Conservation (phyloP, 2,329 filamentous ascomycete species). For the Spiromastix sp. region DNA sequence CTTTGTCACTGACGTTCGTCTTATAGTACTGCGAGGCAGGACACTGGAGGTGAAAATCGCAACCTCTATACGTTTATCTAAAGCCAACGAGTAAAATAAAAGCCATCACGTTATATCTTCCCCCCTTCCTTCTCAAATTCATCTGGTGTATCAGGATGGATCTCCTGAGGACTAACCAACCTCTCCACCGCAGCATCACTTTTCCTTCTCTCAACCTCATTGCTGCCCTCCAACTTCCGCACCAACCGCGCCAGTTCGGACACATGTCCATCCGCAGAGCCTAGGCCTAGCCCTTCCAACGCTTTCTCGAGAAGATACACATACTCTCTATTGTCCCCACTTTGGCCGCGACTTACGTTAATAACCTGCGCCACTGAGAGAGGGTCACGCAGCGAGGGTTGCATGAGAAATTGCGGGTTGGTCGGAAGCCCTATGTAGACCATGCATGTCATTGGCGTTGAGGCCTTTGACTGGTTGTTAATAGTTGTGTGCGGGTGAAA, state of each 20-base stretch:
- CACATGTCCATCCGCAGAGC: conserved; percentile 75
- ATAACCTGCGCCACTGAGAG: conserved; percentile 73
- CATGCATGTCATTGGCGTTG: conserved; percentile 45
- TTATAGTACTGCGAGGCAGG: too few relatives aligned
- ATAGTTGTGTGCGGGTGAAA: conserved; percentile 53
- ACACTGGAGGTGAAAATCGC: too few relatives aligned
- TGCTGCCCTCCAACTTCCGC: conserved; percentile 47
- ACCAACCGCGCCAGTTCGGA: conserved; percentile 68
- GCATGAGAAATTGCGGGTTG: conserved; percentile 74
- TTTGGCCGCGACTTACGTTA: conserved; percentile 63
- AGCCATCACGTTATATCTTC: conserved; percentile 3
- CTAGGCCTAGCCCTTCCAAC: conserved; percentile 59
- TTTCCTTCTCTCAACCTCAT: conserved; percentile 22
- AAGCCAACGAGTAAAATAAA: too few relatives aligned
- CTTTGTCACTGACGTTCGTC: too few relatives aligned
- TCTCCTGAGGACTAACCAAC: conserved; percentile 1
- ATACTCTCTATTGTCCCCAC: conserved; percentile 85
- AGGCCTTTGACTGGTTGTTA: conserved; percentile 12
- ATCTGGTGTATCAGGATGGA: conserved; percentile 6
- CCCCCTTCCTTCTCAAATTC: conserved; percentile 23
- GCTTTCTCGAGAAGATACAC: conserved; percentile 69
- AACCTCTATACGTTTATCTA: too few relatives aligned
- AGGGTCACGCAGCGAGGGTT: conserved; percentile 54
- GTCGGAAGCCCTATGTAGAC: conserved; percentile 92
- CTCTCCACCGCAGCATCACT: conserved; percentile 18